Conservation (phyloP, 805 yeast species). For the Cyberlindnera maritima region DNA sequence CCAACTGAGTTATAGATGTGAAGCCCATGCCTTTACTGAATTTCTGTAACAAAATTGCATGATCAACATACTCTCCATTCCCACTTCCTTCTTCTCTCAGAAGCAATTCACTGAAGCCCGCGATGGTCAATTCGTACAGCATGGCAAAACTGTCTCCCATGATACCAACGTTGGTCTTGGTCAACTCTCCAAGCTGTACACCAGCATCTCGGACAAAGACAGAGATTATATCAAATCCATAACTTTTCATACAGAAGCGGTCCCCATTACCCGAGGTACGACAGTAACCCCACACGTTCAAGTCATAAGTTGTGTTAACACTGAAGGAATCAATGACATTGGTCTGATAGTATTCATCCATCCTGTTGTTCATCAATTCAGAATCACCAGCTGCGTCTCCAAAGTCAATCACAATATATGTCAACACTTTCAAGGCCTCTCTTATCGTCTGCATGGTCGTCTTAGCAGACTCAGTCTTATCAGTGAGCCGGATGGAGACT, state of each 20-base stretch:
- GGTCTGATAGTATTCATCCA: slow-evolving; percentile 27
- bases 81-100: slow-evolving; percentile 12
- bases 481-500: slow-evolving; percentile 38
- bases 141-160: slow-evolving; percentile 41
- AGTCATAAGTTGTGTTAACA: slow-evolving; percentile 38
- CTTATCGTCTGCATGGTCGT: slow-evolving; percentile 33
- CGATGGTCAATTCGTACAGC: slow-evolving; percentile 36
- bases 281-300: slow-evolving; percentile 50
- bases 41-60: slow-evolving; percentile 27
- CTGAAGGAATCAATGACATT: slow-evolving; percentile 45
- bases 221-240: slow-evolving; percentile 47
- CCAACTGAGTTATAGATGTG: slow-evolving; percentile 14
- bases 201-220: slow-evolving; percentile 51
- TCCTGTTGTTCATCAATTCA: slow-evolving; percentile 20
- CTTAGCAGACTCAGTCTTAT: slow-evolving; percentile 35
- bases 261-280: slow-evolving; percentile 30
- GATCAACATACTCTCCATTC: slow-evolving; percentile 20
- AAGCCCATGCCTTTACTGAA: slow-evolving; percentile 27
- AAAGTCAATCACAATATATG: slow-evolving; percentile 45
- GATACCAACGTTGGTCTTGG: slow-evolving; percentile 37
- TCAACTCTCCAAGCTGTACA: slow-evolving; percentile 39
- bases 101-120: slow-evolving; percentile 27
- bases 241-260: slow-evolving; percentile 33
- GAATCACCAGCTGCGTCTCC: slow-evolving; percentile 27
- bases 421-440: slow-evolving; percentile 42